Percentiles rank a stretch among this genome's conserved stretches.
phyloP scores from a whole-genome alignment of 2,329 filamentous ascomycete species.

The Laburnicola sp. region DNA sequence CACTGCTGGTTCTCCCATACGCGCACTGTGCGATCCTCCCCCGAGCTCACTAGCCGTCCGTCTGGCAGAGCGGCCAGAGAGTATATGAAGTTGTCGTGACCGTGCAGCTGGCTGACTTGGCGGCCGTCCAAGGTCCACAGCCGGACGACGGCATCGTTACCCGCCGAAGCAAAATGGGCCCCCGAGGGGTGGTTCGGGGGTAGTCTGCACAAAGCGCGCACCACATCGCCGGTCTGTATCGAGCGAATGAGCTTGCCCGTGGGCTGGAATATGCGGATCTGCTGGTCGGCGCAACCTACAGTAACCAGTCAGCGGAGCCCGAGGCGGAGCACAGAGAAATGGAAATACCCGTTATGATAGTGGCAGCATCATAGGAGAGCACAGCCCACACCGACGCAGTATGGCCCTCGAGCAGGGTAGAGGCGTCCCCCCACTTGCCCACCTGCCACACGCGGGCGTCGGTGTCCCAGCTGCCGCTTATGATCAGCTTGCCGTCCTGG shows the following conservation, averaged over 20 bases:
- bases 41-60: slow-evolving; percentile 86
- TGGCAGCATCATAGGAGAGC: slow-evolving; percentile 75
- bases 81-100: slow-evolving; percentile 96
- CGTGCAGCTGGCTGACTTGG: slow-evolving; percentile 74
- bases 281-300: slow-evolving; percentile 81
- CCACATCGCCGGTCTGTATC: slow-evolving; percentile 73
- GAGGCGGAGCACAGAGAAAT: neutral
- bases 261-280: slow-evolving; percentile 78
- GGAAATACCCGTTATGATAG: slow-evolving; percentile 69
- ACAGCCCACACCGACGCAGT: slow-evolving; percentile 89
- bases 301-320: slow-evolving; percentile 8
- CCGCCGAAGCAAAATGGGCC: slow-evolving; percentile 91
- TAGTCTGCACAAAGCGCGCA: slow-evolving; percentile 86
- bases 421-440: slow-evolving; percentile 82
- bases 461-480: slow-evolving; percentile 93
- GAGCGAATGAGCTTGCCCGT: slow-evolving; percentile 65
- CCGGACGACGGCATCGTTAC: slow-evolving; percentile 87
- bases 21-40: slow-evolving; percentile 90
- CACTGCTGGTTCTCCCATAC: slow-evolving; percentile 85
- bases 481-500: slow-evolving; percentile 70
- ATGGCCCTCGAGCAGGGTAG: slow-evolving; percentile 73
- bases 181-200: slow-evolving; percentile 74
- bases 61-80: slow-evolving; percentile 75
- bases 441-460: slow-evolving; percentile 85
- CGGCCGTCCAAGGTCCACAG: slow-evolving; percentile 83